Evolutionary conservation across 495 filamentous ascomycete genomes (phyloP).

Genomic region (Chlorociboria aeruginascens): DNA sequence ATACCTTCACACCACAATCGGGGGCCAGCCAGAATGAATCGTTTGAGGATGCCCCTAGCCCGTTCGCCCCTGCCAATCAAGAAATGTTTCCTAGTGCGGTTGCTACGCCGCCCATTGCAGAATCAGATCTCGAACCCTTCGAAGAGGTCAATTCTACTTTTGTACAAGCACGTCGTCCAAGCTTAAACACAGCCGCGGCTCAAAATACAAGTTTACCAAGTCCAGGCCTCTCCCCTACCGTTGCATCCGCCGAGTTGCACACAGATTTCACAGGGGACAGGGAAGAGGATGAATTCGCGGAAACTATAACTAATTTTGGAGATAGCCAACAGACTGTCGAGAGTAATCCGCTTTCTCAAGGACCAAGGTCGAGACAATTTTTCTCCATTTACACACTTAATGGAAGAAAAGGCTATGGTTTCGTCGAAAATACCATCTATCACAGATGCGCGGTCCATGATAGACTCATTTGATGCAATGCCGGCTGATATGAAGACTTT

Average conservation of each 20-base stretch:
- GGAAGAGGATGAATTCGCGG: slow-evolving; percentile 9
- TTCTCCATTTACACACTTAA: slow-evolving; percentile 8
- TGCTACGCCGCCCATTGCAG: slow-evolving; percentile 44
- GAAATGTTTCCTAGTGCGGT: slow-evolving; percentile 39
- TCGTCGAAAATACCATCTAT: slow-evolving; percentile 10
- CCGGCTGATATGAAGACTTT: slow-evolving; percentile 81
- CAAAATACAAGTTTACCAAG: slow-evolving; percentile 91
- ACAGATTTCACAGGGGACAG: slow-evolving; percentile 4
- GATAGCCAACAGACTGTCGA: slow-evolving; percentile 18
- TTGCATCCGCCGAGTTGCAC: slow-evolving; percentile 57
- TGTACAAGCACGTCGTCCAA: slow-evolving; percentile 28
- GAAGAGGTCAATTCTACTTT: slow-evolving; percentile 31
- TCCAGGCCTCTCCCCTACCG: slow-evolving; percentile 85
- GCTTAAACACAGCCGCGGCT: slow-evolving; percentile 48
- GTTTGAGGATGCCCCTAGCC: slow-evolving; percentile 33
- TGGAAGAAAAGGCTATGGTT: slow-evolving; percentile 2
- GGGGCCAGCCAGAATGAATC: slow-evolving; percentile 33
- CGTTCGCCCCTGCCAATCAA: slow-evolving; percentile 25
- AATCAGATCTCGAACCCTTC: slow-evolving; percentile 37
- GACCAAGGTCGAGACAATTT: not conserved
- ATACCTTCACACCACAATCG: slow-evolving; percentile 21
- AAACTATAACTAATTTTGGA: slow-evolving; percentile 7
- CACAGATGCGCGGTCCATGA: slow-evolving; percentile 60
- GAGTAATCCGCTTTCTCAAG: slow-evolving; percentile 3
- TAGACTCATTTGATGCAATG: slow-evolving; percentile 85